These are phyloP conservation scores for Seminavis robusta DNA, from an alignment of 108 stramenopile species.

Conservation along the genomic window DNA sequence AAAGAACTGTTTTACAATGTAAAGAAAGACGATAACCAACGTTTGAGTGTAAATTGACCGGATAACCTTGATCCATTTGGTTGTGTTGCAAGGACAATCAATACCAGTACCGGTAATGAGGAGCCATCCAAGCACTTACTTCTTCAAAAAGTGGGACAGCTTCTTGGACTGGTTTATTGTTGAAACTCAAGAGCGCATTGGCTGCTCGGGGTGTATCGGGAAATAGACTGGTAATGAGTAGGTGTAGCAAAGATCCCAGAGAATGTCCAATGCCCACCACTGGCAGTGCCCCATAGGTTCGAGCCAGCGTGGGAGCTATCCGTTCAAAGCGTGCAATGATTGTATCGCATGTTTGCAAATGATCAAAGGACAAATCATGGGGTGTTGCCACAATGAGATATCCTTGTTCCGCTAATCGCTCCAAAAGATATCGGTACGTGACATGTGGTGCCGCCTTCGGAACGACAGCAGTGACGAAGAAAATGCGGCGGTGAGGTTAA, in stretches of 20 bases:
- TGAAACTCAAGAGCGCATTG: slow-evolving; percentile 92
- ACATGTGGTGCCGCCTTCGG: slow-evolving; percentile 89
- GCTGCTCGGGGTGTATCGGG: slow-evolving; percentile 91
- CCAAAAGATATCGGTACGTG: slow-evolving; percentile 81
- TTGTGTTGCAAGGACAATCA: no score
- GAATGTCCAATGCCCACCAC: slow-evolving; percentile 93
- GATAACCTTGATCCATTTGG: no score
- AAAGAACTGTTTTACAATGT: no score
- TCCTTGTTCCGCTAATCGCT: slow-evolving; percentile 73
- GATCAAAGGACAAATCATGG: slow-evolving; percentile 89
- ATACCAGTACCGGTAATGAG: no score
- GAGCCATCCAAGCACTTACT: no score
- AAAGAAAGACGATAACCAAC: no score
- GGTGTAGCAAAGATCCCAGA: slow-evolving; percentile 85
- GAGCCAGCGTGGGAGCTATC: slow-evolving; percentile 69
- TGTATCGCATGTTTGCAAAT: slow-evolving; percentile 81
- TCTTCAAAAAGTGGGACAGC: slow-evolving; percentile 89
- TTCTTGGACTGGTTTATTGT: slow-evolving; percentile 83
- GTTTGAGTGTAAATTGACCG: no score
- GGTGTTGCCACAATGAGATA: slow-evolving; percentile 93
- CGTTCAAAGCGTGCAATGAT: slow-evolving; percentile 79
- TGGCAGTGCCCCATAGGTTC: slow-evolving; percentile 85
- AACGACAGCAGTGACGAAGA: slow-evolving; percentile 91
- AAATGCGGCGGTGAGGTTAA: no score
- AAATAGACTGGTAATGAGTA: slow-evolving; percentile 86